Evolutionary conservation across 106 monocot genomes (phyloP).

Genomic region (Amphibolis antarctica): DNA sequence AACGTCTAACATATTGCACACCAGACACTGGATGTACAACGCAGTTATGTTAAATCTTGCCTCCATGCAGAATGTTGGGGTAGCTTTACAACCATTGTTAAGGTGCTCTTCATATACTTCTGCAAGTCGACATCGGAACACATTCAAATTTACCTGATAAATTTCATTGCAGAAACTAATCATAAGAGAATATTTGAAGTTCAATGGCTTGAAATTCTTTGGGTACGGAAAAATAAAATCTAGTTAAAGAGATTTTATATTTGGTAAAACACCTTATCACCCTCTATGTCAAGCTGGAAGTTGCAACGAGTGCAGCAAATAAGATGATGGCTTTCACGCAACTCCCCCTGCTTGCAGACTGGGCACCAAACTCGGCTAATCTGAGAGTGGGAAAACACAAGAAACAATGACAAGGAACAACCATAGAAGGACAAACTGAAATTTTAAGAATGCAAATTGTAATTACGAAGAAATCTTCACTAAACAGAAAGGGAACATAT

Average conservation of each 20-base stretch:
- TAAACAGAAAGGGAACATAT: not conserved
- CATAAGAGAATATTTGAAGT: too few relatives aligned
- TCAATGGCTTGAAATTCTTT: too few relatives aligned
- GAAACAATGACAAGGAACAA: not conserved
- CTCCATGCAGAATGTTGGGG: slow-evolving; percentile 56
- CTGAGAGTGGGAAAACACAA: not conserved
- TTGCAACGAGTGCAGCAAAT: slow-evolving; percentile 63
- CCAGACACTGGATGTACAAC: slow-evolving; percentile 53
- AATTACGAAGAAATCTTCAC: not conserved
- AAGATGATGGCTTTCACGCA: slow-evolving; percentile 52
- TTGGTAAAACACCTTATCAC: slow-evolving; percentile 51
- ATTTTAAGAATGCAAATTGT: not conserved
- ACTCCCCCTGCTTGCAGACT: slow-evolving; percentile 69
- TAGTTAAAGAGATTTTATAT: too few relatives aligned
- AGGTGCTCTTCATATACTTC: slow-evolving; percentile 81
- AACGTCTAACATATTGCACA: slow-evolving; percentile 66
- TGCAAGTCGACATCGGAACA: slow-evolving; percentile 47
- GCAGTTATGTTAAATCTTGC: slow-evolving; percentile 55
- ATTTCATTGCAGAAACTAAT: not conserved
- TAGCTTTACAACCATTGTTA: slow-evolving; percentile 70
- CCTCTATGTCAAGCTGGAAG: slow-evolving; percentile 53
- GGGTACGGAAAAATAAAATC: too few relatives aligned
- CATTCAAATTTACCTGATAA: slow-evolving; percentile 56
- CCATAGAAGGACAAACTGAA: not conserved
- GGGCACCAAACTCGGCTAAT: slow-evolving; percentile 75